Evolutionary conservation across 2,329 filamentous ascomycete genomes (phyloP).

Genomic region (Thelonectria blattea): DNA sequence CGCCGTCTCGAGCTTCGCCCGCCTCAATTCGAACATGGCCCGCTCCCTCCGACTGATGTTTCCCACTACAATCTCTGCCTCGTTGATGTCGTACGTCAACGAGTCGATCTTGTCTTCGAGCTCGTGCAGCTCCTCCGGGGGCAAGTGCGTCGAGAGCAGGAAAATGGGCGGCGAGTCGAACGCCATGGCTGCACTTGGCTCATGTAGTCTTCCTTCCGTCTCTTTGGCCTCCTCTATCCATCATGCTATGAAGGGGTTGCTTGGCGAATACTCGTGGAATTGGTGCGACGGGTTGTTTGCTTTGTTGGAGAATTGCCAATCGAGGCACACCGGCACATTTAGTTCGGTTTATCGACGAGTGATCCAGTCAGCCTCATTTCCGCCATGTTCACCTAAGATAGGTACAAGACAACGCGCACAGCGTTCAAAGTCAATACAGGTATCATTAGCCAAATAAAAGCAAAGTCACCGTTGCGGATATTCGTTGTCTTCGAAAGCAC

Average conservation of each 20-base stretch:
- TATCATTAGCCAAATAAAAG: no score
- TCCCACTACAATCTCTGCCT: conserved; percentile 77
- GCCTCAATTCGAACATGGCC: conserved; percentile 78
- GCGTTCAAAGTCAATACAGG: no score
- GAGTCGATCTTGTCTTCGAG: conserved; percentile 69
- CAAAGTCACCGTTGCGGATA: no score
- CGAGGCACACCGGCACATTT: no score
- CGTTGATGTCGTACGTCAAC: conserved; percentile 72
- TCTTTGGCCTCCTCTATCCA: background rate
- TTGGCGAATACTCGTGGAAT: no score
- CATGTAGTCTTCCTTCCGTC: background rate
- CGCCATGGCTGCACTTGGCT: conserved; percentile 28
- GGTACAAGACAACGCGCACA: no score
- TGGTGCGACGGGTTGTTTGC: no score
- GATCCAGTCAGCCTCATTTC: no score
- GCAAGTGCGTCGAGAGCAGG: conserved; percentile 74
- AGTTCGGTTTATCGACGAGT: no score
- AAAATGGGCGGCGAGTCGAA: conserved; percentile 67
- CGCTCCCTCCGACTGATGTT: conserved; percentile 73
- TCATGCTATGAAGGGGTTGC: background rate
- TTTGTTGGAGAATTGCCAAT: no score
- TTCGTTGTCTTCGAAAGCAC: no score
- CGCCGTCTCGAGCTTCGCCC: conserved; percentile 65
- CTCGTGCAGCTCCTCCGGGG: conserved; percentile 64
- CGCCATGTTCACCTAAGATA: no score